Conservation (phyloP, 768 basidiomycete species). For the Butyriboletus loyo region DNA sequence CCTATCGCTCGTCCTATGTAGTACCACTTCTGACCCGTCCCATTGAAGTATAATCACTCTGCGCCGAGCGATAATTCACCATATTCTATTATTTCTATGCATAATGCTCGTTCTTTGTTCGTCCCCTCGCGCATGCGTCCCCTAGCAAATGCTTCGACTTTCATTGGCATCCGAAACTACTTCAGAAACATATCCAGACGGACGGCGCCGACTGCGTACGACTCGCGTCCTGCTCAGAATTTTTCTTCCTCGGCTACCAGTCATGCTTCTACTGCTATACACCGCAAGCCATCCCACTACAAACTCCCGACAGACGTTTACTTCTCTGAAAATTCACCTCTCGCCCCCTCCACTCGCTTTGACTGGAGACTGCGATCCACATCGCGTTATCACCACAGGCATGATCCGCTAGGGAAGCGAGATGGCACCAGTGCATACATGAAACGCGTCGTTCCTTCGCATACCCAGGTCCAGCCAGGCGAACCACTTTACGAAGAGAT, state of each 20-base stretch:
- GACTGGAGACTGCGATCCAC: constrained; percentile 60
- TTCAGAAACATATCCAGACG: constrained; percentile 21
- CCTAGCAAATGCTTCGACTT: constrained; percentile 16
- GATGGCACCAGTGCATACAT: constrained; percentile 24
- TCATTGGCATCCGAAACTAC: constrained; percentile 32
- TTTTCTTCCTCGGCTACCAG: constrained; percentile 18
- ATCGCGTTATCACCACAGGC: constrained; percentile 36
- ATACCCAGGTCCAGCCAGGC: constrained; percentile 30
- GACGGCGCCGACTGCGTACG: neutral
- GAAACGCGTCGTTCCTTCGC: constrained; percentile 40
- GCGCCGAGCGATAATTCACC: neutral
- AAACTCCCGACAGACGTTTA: constrained; percentile 27
- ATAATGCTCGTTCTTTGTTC: constrained; percentile 6
- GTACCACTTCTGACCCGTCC: neutral
- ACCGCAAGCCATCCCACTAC: constrained; percentile 12
- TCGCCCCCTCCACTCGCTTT: constrained; percentile 38
- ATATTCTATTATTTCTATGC: constrained; percentile 9
- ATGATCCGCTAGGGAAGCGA: constrained; percentile 10
- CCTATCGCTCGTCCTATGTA: neutral
- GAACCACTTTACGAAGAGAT: constrained; percentile 50
- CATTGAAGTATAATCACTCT: neutral
- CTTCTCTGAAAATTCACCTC: constrained; percentile 31
- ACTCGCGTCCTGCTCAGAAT: neutral
- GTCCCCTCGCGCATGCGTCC: constrained; percentile 2
- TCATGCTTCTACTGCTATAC: constrained; percentile 6